A percentile compares a stretch with the other conserved stretches of the same genome.
Evolutionary conservation across 2,329 filamentous ascomycete genomes (phyloP).

Genomic region (Blastomyces silverae): DNA sequence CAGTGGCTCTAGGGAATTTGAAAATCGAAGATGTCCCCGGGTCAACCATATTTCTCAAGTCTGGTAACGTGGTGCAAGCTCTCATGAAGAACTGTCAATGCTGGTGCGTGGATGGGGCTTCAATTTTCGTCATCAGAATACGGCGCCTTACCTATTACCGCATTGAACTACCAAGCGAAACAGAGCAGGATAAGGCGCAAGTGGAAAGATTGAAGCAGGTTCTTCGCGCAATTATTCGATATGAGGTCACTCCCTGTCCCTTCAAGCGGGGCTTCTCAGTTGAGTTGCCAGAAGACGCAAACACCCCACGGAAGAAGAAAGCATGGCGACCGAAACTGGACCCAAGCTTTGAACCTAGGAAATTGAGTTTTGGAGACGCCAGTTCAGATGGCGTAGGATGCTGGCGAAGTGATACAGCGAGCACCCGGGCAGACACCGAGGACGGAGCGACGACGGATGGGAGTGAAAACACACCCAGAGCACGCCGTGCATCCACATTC

Average conservation of each 20-base stretch:
- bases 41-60: slow-evolving; percentile 81
- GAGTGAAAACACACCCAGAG: slow-evolving; percentile 10
- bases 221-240: slow-evolving; percentile 66
- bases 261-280: slow-evolving; percentile 73
- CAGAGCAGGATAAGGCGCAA: slow-evolving; percentile 56
- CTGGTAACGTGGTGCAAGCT: slow-evolving; percentile 72
- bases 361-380: slow-evolving; percentile 15
- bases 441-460: slow-evolving; percentile 10
- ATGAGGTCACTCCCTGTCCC: slow-evolving; percentile 81
- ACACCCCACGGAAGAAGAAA: slow-evolving; percentile 58
- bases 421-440: slow-evolving; percentile 11
- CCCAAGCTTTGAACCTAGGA: slow-evolving; percentile 12
- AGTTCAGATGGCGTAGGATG: slow-evolving; percentile 9
- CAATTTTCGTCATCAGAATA: slow-evolving; percentile 81
- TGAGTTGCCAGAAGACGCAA: slow-evolving; percentile 61
- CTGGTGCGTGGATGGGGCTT: slow-evolving; percentile 82
- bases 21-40: slow-evolving; percentile 80
- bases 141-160: slow-evolving; percentile 80
- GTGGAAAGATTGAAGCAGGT: slow-evolving; percentile 63
- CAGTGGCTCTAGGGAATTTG: slow-evolving; percentile 72
- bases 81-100: slow-evolving; percentile 86
- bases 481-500: not conserved
- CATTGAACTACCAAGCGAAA: slow-evolving; percentile 69
- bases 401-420: slow-evolving; percentile 32
- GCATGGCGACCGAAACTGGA: slow-evolving; percentile 58